Conservation (phyloP, 257 asterid species). For the Eucommia ulmoides region DNA sequence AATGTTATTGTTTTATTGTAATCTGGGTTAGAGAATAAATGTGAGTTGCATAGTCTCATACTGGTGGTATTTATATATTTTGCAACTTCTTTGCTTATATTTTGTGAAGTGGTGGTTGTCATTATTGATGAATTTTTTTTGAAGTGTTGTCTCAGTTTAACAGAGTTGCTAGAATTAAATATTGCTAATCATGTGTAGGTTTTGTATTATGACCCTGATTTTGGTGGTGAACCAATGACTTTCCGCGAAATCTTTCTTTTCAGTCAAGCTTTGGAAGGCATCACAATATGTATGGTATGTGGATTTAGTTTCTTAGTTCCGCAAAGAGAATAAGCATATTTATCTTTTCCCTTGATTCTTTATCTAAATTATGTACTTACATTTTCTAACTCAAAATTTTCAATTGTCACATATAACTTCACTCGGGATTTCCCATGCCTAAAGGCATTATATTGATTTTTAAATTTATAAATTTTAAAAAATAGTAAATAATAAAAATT, state of each 20-base stretch:
- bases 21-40: too few relatives aligned
- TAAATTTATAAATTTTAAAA: too few relatives aligned
- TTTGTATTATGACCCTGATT: constrained; percentile 66
- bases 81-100: background rate
- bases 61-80: background rate
- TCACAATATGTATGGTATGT: constrained; percentile 82
- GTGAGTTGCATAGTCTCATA: too few relatives aligned
- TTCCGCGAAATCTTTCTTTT: constrained; percentile 78
- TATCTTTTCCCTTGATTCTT: too few relatives aligned
- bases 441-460: too few relatives aligned
- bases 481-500: too few relatives aligned
- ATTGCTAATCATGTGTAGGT: constrained; percentile 40
- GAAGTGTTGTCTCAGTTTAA: background rate
- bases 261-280: constrained; percentile 98
- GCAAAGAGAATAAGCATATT: too few relatives aligned
- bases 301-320: constrained; percentile 2
- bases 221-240: constrained; percentile 71
- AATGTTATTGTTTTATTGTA: too few relatives aligned
- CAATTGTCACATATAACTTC: too few relatives aligned
- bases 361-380: too few relatives aligned
- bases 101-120: background rate
- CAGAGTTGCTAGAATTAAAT: constrained; percentile 6
- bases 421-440: too few relatives aligned
- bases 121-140: background rate
- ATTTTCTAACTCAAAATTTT: too few relatives aligned